Percentiles rank a stretch among this genome's conserved stretches.
These are phyloP conservation scores for Sclerotinia spermophila DNA, from an alignment of 2,329 filamentous ascomycete genomes.

Conservation along the genomic window DNA sequence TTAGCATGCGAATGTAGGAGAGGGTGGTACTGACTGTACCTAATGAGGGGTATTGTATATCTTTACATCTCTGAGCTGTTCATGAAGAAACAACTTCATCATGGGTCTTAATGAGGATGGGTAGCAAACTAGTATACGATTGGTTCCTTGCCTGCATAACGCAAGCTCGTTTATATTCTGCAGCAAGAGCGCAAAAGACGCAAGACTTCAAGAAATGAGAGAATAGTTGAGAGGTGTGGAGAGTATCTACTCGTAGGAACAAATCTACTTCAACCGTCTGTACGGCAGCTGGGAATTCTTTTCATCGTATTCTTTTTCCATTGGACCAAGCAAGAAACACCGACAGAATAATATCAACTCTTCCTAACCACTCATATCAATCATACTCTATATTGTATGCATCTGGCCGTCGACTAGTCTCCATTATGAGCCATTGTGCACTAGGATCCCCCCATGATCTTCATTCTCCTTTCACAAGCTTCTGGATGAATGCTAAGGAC, in stretches of 20 bases:
- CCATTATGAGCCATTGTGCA: neutral
- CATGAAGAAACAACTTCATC: slow-evolving; percentile 7
- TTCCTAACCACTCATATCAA: slow-evolving; percentile 1
- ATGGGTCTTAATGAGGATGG: slow-evolving; percentile 3
- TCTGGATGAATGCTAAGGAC: slow-evolving; percentile 4
- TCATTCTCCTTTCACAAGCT: neutral
- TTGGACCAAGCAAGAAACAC: neutral
- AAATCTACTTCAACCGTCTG: neutral
- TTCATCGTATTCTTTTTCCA: neutral
- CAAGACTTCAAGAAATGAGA: slow-evolving; percentile 1
- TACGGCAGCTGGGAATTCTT: neutral
- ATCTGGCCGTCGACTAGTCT: slow-evolving; percentile 1
- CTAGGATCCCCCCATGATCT: slow-evolving; percentile 13
- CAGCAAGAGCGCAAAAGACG: neutral
- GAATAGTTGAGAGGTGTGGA: neutral
- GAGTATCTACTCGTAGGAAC: neutral
- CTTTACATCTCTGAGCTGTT: slow-evolving; percentile 19
- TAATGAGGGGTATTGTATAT: slow-evolving; percentile 17
- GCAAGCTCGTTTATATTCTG: neutral
- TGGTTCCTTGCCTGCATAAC: neutral
- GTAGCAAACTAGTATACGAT: neutral
- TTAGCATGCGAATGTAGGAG: slow-evolving; percentile 18
- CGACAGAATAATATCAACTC: neutral
- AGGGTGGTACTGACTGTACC: slow-evolving; percentile 1
- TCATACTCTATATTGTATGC: neutral